Percentiles rank a stretch among this genome's conserved stretches.
Evolutionary conservation across 2,329 filamentous ascomycete genomes (phyloP).

Genomic region (Dothideomycetes sp.): DNA sequence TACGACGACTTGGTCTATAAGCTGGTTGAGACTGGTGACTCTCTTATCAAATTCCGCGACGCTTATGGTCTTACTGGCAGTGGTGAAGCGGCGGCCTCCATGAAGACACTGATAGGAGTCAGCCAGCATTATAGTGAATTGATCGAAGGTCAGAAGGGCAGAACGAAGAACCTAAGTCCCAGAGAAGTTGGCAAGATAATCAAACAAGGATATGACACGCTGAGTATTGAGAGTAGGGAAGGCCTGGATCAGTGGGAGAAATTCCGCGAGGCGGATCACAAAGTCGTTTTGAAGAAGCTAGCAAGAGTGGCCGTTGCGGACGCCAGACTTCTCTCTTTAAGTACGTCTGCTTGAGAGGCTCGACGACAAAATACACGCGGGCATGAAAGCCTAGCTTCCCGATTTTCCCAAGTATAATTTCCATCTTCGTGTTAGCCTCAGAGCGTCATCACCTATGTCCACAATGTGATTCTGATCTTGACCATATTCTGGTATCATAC

Average conservation of each 20-base stretch:
- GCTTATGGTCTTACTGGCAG: constrained; percentile 46
- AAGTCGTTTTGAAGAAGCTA: constrained; percentile 75
- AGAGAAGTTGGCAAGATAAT: constrained; percentile 82
- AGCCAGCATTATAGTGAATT: constrained; percentile 79
- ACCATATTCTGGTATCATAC: too few relatives aligned
- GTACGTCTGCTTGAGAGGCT: too few relatives aligned
- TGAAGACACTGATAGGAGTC: constrained; percentile 74
- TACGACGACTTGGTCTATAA: constrained; percentile 99
- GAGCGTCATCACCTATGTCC: too few relatives aligned
- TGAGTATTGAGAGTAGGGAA: constrained; percentile 83
- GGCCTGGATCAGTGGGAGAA: constrained; percentile 76
- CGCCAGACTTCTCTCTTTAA: too few relatives aligned
- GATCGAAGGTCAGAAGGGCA: constrained; percentile 49
- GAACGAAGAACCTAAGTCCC: constrained; percentile 63
- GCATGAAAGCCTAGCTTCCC: too few relatives aligned
- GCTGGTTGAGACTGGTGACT: constrained; percentile 80
- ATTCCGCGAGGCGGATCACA: constrained; percentile 80
- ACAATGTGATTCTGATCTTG: too few relatives aligned
- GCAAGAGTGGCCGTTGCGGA: constrained; percentile 68
- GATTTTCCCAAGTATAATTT: too few relatives aligned
- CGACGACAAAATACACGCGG: too few relatives aligned
- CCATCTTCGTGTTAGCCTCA: too few relatives aligned
- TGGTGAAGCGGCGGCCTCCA: constrained; percentile 46
- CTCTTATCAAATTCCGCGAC: constrained; percentile 70
- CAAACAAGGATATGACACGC: constrained; percentile 89